Base-by-base conservation (phyloP, 371 early-diverging fungal species). In the Homolaphlyctis polyrhiza region DNA sequence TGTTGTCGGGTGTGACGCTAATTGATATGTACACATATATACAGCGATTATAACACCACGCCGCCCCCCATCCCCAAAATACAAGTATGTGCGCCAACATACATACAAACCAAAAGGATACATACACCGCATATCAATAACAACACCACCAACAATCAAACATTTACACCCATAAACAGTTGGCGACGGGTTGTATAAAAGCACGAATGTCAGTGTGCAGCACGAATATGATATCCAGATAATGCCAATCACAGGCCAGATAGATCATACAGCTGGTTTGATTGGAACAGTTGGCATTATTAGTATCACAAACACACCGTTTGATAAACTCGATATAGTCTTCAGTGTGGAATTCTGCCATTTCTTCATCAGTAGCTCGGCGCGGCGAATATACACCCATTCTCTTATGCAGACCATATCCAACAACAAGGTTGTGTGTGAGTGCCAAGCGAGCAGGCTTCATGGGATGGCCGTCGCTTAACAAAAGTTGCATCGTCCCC, bases 381-480 rank as follows among this genome's bases (percentile, higher is more conserved):
- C 92, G 85, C n/a, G 98, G 96, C 64, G 67, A 35, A 62, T 66
- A 87, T 69, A 96, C 87, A 55, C 89, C 89, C 92, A 99, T 89
- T 64, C 97, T 87, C 67, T 95, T 93, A 71, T 96, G 92, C 21
- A 99, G 80, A 5, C 92, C 95, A 79, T 98, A 99, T 47, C 91
- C 91, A 54, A 95, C 81, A 36, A 99, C 92, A 62, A 99, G 83
- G 69, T 93, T 93, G 78, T 99, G 98, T 32, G 97, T 93, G 88
- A 99, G 91, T 60, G 93, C 91, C 75, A 99, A 92, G 64, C 99
- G 87, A 58, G 96, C 94, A 13, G 99, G 99, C 72, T 99, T 99
- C 99, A 99, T 99, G 4, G 99, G 99, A 70, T 98, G 99, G 23
- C 87, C 87, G 32, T 75, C 74, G 25, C 97, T 95, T 66, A 57